phyloP scores from a whole-genome alignment of 192 early-diverging fungal species.

The Backusella tarrabulga region DNA sequence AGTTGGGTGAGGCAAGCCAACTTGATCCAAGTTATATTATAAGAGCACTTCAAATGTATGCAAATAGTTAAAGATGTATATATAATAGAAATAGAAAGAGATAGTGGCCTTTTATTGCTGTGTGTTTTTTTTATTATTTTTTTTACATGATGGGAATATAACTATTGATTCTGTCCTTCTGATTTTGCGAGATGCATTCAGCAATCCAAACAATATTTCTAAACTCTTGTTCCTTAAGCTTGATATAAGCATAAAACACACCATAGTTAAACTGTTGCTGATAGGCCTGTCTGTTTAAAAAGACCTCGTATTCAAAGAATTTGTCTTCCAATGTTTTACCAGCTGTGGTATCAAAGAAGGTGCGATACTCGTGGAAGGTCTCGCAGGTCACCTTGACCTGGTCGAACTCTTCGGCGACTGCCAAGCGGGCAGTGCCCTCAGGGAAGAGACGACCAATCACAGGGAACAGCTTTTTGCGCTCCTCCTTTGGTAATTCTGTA shows the following conservation, averaged over 20 bases:
- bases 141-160: conserved; percentile 67
- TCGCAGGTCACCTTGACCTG: conserved; percentile 90
- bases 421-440: conserved; percentile 81
- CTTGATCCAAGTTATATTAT: conserved; percentile 60
- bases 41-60: conserved; percentile 64
- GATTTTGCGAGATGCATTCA: conserved; percentile 97
- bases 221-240: conserved; percentile 98
- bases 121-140: neutral
- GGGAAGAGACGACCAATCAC: conserved; percentile 90
- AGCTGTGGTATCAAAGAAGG: conserved; percentile 70
- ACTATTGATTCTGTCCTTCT: conserved; percentile 92
- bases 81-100: neutral
- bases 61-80: conserved; percentile 11
- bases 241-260: conserved; percentile 93
- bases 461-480: conserved; percentile 93
- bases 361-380: conserved; percentile 82
- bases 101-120: too few species aligned
- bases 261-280: conserved; percentile 97
- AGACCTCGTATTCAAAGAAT: conserved; percentile 95
- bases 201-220: conserved; percentile 99
- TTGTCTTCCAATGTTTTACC: conserved; percentile 84
- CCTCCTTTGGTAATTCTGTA: conserved; percentile 96
- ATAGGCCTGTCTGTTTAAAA: conserved; percentile 91
- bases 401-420: conserved; percentile 88
- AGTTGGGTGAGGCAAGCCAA: conserved; percentile 56